These are phyloP conservation scores for Manihot esculenta DNA, from an alignment of 441 rosid genomes.

Conservation along the genomic window DNA sequence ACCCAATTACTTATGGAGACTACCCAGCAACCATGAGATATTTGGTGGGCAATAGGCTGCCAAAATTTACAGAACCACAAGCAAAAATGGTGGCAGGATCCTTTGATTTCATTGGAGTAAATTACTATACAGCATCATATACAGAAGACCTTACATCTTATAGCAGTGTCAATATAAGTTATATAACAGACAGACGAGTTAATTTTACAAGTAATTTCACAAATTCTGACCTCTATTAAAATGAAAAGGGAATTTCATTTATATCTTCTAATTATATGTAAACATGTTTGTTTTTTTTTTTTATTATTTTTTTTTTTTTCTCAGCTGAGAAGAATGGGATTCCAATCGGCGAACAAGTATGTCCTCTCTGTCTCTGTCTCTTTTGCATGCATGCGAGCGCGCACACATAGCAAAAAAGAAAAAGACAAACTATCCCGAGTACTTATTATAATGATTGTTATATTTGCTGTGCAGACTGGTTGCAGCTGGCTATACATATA, in stretches of 20 bases:
- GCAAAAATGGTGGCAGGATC: conserved; percentile 32
- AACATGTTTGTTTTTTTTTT: background rate
- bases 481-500: conserved; percentile 38
- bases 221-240: background rate
- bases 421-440: no score
- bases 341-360: conserved; percentile 38
- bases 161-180: conserved; percentile 24
- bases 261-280: background rate
- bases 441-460: background rate
- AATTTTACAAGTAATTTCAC: conserved; percentile 10
- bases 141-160: conserved; percentile 18
- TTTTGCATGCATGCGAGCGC: background rate
- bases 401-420: no score
- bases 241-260: no score
- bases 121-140: conserved; percentile 40
- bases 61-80: conserved; percentile 29
- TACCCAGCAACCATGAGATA: conserved; percentile 40
- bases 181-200: conserved; percentile 32
- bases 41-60: conserved; percentile 36
- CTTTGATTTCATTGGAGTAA: conserved; percentile 43
- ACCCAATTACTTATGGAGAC: conserved; percentile 39
- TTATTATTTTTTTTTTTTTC: background rate
- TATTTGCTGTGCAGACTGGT: conserved; percentile 30
- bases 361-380: background rate
- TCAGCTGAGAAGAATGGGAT: conserved; percentile 37